These are phyloP conservation scores for Penicillium sp. DNA, from an alignment of 2,329 filamentous ascomycete species.

Conservation along the genomic window DNA sequence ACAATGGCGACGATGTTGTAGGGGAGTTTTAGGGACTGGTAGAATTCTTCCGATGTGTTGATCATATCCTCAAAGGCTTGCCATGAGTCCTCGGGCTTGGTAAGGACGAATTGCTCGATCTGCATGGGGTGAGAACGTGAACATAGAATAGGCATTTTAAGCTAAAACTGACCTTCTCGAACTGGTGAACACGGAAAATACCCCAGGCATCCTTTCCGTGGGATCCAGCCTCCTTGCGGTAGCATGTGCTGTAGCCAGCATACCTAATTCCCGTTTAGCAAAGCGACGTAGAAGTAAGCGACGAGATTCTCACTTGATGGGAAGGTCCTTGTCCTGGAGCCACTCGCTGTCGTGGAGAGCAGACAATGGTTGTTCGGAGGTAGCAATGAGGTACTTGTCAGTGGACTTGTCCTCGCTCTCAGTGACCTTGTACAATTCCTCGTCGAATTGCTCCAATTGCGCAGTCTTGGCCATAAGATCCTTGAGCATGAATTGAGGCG, in stretches of 20 bases:
- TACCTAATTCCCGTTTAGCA: slow-evolving; percentile 46
- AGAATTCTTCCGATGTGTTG: slow-evolving; percentile 84
- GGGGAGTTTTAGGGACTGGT: slow-evolving; percentile 80
- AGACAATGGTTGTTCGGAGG: slow-evolving; percentile 91
- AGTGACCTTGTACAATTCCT: slow-evolving; percentile 93
- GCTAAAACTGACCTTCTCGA: slow-evolving; percentile 67
- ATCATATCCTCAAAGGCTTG: slow-evolving; percentile 94
- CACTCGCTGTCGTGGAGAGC: slow-evolving; percentile 92
- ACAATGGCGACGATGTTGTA: slow-evolving; percentile 93
- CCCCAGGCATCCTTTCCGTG: slow-evolving; percentile 95
- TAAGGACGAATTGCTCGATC: slow-evolving; percentile 75
- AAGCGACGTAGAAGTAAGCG: neutral
- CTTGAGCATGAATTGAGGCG: slow-evolving; percentile 91
- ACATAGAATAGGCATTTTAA: neutral
- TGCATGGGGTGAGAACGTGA: slow-evolving; percentile 17
- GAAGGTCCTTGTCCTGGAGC: slow-evolving; percentile 77
- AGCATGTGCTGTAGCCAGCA: slow-evolving; percentile 90
- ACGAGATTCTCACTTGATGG: slow-evolving; percentile 66
- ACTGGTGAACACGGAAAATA: slow-evolving; percentile 96
- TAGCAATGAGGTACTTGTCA: slow-evolving; percentile 80
- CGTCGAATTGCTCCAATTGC: slow-evolving; percentile 94
- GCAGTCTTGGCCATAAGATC: slow-evolving; percentile 98
- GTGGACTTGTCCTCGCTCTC: slow-evolving; percentile 79
- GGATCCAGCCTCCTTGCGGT: slow-evolving; percentile 89
- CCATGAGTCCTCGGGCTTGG: slow-evolving; percentile 88